phyloP scores from a whole-genome alignment of 495 filamentous ascomycete species.

The Clohesyomyces aquaticus region DNA sequence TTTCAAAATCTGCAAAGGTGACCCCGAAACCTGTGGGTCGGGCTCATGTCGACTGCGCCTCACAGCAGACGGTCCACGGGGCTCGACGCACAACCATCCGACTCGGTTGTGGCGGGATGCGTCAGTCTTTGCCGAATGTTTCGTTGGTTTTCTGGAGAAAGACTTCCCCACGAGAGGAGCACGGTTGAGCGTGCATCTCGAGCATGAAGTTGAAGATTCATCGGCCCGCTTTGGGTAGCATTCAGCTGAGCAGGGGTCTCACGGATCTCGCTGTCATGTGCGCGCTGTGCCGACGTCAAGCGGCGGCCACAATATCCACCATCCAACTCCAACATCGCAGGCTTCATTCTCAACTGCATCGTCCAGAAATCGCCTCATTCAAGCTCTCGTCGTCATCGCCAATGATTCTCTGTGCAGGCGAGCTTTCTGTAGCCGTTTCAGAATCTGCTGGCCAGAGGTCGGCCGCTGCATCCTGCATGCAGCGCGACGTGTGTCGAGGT shows the following conservation, averaged over 20 bases:
- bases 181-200: constrained; percentile 24
- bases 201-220: constrained; percentile 22
- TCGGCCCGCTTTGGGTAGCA: constrained; percentile 4
- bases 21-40: constrained; percentile 29
- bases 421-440: constrained; percentile 35
- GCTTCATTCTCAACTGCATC: constrained; percentile 12
- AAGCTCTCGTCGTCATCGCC: constrained; percentile 20
- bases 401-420: constrained; percentile 17
- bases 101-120: constrained; percentile 35
- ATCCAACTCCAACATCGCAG: constrained; percentile 16
- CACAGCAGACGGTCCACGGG: constrained; percentile 20
- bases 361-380: background rate
- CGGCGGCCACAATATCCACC: constrained; percentile 17
- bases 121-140: constrained; percentile 11
- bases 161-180: constrained; percentile 14
- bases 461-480: constrained; percentile 33
- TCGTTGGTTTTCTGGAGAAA: constrained; percentile 13
- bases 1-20: constrained; percentile 37
- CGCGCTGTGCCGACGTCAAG: constrained; percentile 17
- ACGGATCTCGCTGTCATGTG: constrained; percentile 26
- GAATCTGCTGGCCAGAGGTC: constrained; percentile 30
- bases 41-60: constrained; percentile 35
- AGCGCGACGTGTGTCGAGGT: constrained; percentile 30
- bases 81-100: constrained; percentile 7
- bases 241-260: constrained; percentile 36